These are phyloP conservation scores for Mycena polygramma DNA, from an alignment of 768 basidiomycete genomes.

Conservation along the genomic window DNA sequence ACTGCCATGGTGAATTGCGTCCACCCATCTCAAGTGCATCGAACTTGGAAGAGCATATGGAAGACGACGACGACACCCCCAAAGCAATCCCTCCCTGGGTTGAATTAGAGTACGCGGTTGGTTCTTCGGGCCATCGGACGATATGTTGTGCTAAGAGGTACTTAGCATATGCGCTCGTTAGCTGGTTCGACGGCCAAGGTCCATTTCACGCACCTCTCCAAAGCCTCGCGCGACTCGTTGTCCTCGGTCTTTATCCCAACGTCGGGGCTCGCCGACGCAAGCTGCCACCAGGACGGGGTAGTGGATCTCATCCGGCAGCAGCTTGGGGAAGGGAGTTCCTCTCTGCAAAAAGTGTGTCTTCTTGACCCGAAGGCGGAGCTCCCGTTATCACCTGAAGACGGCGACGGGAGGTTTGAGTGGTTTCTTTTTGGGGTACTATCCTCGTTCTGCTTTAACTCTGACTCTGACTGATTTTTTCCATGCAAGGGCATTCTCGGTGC, in stretches of 20 bases:
- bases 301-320: constrained; percentile 66
- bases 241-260: constrained; percentile 45
- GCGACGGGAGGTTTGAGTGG: constrained; percentile 80
- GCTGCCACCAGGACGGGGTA: constrained; percentile 66
- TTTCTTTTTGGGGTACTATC: constrained; percentile 83
- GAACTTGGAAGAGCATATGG: constrained; percentile 96
- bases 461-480: neutral
- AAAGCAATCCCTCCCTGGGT: constrained; percentile 91
- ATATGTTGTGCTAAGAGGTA: constrained; percentile 17
- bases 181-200: constrained; percentile 76
- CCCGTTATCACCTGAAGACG: constrained; percentile 81
- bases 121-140: constrained; percentile 39
- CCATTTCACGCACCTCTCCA: constrained; percentile 90
- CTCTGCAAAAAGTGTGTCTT: constrained; percentile 81
- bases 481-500: constrained; percentile 36
- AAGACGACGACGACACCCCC: constrained; percentile 86
- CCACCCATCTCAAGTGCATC: constrained; percentile 5
- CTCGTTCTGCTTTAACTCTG: neutral
- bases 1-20: neutral
- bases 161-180: constrained; percentile 86
- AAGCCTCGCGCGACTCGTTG: constrained; percentile 71
- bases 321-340: constrained; percentile 44
- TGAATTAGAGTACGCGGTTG: constrained; percentile 88
- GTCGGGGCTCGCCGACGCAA: constrained; percentile 51
- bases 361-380: constrained; percentile 91